Evolutionary conservation across 2,329 filamentous ascomycete species (phyloP).

Genomic region (Lomentospora prolificans): DNA sequence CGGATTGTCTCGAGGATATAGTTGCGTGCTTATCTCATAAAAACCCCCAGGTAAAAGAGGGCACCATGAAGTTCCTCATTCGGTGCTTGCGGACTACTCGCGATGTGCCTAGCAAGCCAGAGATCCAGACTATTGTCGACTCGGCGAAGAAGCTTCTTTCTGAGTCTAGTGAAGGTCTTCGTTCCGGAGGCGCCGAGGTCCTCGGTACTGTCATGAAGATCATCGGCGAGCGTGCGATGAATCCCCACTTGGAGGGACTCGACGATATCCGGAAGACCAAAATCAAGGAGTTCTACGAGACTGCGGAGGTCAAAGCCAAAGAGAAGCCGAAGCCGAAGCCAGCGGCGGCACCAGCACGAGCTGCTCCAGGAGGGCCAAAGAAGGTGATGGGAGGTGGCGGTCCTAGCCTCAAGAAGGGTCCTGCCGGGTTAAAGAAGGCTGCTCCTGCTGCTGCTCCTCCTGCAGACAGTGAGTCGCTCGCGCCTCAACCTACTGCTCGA

Average conservation of each 20-base stretch:
- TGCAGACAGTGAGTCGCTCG: constrained; percentile 41
- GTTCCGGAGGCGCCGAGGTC: constrained; percentile 84
- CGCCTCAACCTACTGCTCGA: constrained; percentile 49
- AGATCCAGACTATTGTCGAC: constrained; percentile 80
- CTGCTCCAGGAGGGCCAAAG: constrained; percentile 36
- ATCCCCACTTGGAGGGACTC: constrained; percentile 77
- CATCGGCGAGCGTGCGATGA: constrained; percentile 93
- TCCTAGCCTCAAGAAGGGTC: constrained; percentile 20
- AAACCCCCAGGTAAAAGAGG: constrained; percentile 95
- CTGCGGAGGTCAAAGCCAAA: constrained; percentile 38
- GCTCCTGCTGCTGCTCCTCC: constrained; percentile 26
- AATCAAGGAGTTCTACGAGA: constrained; percentile 84
- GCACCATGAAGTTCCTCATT: constrained; percentile 87
- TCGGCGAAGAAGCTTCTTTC: constrained; percentile 79
- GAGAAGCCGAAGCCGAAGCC: constrained; percentile 65
- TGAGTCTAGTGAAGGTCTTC: constrained; percentile 75
- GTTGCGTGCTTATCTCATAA: constrained; percentile 80
- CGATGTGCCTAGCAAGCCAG: constrained; percentile 73
- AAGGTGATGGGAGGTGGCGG: constrained; percentile 34
- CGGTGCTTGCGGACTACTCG: constrained; percentile 74
- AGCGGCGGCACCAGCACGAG: constrained; percentile 42
- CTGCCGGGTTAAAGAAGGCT: constrained; percentile 34
- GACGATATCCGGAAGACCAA: constrained; percentile 95
- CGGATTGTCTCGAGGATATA: constrained; percentile 87
- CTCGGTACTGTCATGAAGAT: constrained; percentile 98